Evolutionary conservation across 768 basidiomycete genomes (phyloP), one percentile per base, ranked within the genome.

Genomic region (Tulasnella sp.): DNA sequence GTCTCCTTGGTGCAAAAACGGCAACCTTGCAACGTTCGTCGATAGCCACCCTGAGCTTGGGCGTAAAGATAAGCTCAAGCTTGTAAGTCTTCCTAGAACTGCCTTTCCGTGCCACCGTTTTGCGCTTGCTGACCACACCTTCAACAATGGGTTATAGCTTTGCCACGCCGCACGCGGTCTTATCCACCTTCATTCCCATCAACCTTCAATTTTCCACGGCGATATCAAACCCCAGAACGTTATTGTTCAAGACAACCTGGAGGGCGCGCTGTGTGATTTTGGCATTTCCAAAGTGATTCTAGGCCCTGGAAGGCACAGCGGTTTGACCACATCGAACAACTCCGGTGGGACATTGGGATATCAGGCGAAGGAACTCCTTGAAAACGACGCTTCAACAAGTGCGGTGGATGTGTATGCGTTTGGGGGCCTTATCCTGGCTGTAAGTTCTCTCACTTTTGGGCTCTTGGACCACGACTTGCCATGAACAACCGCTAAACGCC

Each of bases 321-420:
- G 64, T 3, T 69, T 69, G 64, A 34, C 28, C 5, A 34, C 34
- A 12, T 31, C 14, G 34, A 37, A 34, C 16, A 14, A 12, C 14
- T 37, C 18, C 1, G 22, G 54, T 54, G 31, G 64, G 16, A 31
- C 64, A 7, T 31, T 69, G 16, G 28, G 31, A 16, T 34, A 69
- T 31, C 28, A 16, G n/a, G 64, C 64, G 31, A 69, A 69, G 18
- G 64, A 69, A 14, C 28, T 69, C 64, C 64, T 31, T 69, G 34
- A 18, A 6, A 37, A 14, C 11, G 34, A n/a, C 24, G 8, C 54
- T 54, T 22, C 54, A 54, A 54, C 54, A 54, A 58, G 46, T 14
- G 42, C 28, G 28, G 42, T 54, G 24, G 76, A 77, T 58, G 76
- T 77, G 28, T 54, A 77, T 34, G n/a, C 48, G 76, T 77, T 77